A percentile compares a stretch with the other conserved stretches of the same genome.
Evolutionary conservation across 2,329 filamentous ascomycete species (phyloP).

Genomic region (Cryphonectria naterciae): DNA sequence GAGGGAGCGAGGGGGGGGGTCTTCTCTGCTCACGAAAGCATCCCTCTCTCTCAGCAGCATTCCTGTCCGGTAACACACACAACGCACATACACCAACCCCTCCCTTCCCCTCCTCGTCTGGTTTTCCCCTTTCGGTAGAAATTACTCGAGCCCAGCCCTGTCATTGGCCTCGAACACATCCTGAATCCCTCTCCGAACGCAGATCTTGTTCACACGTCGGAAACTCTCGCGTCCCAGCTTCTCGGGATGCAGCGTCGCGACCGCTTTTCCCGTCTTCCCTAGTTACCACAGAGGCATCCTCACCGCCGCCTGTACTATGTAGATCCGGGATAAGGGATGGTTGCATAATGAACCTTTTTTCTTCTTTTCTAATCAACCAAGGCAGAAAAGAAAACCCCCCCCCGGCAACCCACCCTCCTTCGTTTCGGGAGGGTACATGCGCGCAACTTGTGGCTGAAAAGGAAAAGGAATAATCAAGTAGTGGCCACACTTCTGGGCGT

Average conservation of each 20-base stretch:
- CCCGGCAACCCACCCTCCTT: not conserved
- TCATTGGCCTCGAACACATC: conserved; percentile 23
- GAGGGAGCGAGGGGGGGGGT: not conserved
- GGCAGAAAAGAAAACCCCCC: not conserved
- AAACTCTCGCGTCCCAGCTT: conserved; percentile 8
- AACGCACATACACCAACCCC: no score
- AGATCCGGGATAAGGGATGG: not conserved
- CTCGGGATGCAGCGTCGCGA: conserved; percentile 16
- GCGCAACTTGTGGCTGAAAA: not conserved
- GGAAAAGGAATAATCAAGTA: not conserved
- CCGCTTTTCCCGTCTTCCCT: conserved; percentile 19
- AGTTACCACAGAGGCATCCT: conserved; percentile 11
- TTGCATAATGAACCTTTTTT: not conserved
- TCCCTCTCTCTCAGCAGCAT: not conserved
- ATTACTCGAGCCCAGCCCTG: conserved; percentile 20
- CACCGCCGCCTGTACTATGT: not conserved
- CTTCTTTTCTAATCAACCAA: not conserved
- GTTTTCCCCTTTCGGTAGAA: conserved; percentile 21
- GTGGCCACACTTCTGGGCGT: not conserved
- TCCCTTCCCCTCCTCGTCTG: not conserved
- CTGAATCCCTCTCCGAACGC: conserved; percentile 27
- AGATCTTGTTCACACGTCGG: not conserved
- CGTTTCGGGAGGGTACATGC: not conserved
- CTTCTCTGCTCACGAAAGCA: not conserved
- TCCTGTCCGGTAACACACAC: not conserved